Evolutionary conservation across 1,284 basidiomycete genomes (phyloP).

Genomic region (Kwoniella shivajii): DNA sequence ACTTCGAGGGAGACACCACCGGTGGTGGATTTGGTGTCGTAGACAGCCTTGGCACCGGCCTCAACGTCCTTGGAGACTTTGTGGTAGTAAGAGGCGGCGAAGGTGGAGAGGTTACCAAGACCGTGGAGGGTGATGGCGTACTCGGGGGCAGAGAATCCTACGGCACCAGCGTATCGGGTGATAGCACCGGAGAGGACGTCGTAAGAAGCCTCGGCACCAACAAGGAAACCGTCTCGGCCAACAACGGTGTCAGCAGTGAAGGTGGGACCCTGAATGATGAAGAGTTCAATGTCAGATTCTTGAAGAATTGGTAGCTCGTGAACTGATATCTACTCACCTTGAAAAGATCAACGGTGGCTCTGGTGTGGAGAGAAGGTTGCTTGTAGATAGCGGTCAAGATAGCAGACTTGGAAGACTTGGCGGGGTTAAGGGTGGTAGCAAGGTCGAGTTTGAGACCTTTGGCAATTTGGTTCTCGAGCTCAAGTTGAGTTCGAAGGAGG

Average conservation of each 20-base stretch:
- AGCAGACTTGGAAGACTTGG: constrained; percentile 71
- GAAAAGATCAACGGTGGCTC: constrained; percentile 90
- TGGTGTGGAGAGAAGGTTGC: constrained; percentile 93
- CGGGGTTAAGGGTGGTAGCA: constrained; percentile 79
- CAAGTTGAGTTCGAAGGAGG: constrained; percentile 82
- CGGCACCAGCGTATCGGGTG: constrained; percentile 86
- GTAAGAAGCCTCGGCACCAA: constrained; percentile 95
- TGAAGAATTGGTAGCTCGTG: background rate
- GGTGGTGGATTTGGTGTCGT: constrained; percentile 89
- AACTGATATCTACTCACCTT: constrained; percentile 63
- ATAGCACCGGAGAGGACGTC: constrained; percentile 93
- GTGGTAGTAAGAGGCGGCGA: constrained; percentile 98
- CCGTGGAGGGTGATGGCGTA: constrained; percentile 95
- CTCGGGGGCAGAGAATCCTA: constrained; percentile 89
- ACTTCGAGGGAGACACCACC: constrained; percentile 91
- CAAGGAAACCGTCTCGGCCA: constrained; percentile 95
- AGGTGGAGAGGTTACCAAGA: constrained; percentile 91
- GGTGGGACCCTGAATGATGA: constrained; percentile 77
- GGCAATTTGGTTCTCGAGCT: constrained; percentile 97
- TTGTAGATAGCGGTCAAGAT: constrained; percentile 85
- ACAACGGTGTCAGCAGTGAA: constrained; percentile 95
- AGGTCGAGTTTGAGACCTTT: constrained; percentile 97
- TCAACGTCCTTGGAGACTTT: constrained; percentile 87
- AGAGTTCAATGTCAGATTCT: background rate
- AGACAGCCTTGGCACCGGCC: constrained; percentile 96